Evolutionary conservation across 163 green algal genomes (phyloP).

Genomic region (Scenedesmus sp.): DNA sequence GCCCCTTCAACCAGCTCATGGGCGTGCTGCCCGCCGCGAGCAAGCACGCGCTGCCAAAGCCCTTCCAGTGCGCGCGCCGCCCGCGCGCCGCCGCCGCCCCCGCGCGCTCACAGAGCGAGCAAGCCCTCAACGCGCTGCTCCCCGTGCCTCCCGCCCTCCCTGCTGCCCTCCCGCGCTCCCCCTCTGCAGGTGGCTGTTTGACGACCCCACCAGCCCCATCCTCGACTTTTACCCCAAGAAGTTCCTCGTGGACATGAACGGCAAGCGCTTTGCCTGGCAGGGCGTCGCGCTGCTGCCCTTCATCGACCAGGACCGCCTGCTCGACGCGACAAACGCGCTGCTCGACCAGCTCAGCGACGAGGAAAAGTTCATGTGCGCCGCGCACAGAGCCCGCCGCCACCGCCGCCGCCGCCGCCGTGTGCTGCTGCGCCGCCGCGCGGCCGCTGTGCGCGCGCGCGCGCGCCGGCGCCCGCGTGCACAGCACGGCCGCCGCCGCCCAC

Average conservation of each 20-base stretch:
- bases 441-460: too few relatives aligned
- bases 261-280: conserved; percentile 87
- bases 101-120: too few relatives aligned
- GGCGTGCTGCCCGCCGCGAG: conserved; percentile 89
- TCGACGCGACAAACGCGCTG: conserved; percentile 47
- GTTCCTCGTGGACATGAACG: conserved; percentile 93
- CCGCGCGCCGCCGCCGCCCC: too few relatives aligned
- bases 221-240: conserved; percentile 95
- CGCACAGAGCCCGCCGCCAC: too few relatives aligned
- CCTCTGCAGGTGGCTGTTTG: conserved; percentile 63
- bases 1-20: conserved; percentile 98
- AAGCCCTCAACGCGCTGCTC: too few relatives aligned
- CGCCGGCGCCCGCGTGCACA: too few relatives aligned
- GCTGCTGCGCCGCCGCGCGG: too few relatives aligned
- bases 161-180: too few relatives aligned
- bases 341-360: conserved; percentile 70
- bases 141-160: too few relatives aligned
- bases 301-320: conserved; percentile 89
- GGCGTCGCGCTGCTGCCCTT: conserved; percentile 97
- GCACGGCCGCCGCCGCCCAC: too few relatives aligned
- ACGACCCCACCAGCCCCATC: conserved; percentile 86
- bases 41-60: conserved; percentile 78
- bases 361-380: conserved; percentile 66
- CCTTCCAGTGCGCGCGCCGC: not conserved
- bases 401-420: not conserved